A percentile compares a stretch with the other conserved stretches of the same genome.
Evolutionary conservation across 164 flowering plant genomes (phyloP).

Genomic region (Nymphaea thermarum): DNA sequence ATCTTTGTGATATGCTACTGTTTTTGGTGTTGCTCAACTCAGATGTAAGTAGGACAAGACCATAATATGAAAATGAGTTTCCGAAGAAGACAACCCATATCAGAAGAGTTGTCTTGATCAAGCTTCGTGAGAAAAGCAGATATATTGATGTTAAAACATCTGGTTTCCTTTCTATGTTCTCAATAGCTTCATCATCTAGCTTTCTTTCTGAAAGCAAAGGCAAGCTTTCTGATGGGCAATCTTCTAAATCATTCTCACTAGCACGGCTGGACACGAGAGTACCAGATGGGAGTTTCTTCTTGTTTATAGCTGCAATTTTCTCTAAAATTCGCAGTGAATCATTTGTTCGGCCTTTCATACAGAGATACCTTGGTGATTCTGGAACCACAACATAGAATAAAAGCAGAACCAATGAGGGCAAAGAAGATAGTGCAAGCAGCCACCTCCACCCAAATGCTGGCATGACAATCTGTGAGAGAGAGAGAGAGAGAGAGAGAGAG

Average conservation of each 20-base stretch:
- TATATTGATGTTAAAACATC: conserved; percentile 28
- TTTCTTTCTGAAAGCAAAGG: conserved; percentile 23
- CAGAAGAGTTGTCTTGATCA: conserved; percentile 60
- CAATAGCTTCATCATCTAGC: conserved; percentile 10
- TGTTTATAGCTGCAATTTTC: conserved; percentile 47
- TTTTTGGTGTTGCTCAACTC: conserved; percentile 35
- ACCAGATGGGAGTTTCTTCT: conserved; percentile 51
- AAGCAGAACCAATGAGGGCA: conserved; percentile 63
- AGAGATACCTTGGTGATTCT: conserved; percentile 79
- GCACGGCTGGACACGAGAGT: conserved; percentile 37
- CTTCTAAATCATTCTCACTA: conserved; percentile 9
- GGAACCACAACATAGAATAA: conserved; percentile 46
- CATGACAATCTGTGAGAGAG: conserved; percentile 55
- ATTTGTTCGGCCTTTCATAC: conserved; percentile 47
- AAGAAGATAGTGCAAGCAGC: conserved; percentile 69
- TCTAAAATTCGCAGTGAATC: conserved; percentile 53
- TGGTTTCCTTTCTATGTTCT: conserved; percentile 14
- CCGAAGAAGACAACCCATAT: conserved; percentile 85
- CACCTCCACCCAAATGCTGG: conserved; percentile 94
- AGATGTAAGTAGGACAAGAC: conserved; percentile 79
- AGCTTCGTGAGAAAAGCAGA: conserved; percentile 59
- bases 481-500: too few species aligned
- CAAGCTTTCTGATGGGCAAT: conserved; percentile 23
- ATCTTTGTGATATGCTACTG: conserved; percentile 19
- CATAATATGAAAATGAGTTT: conserved; percentile 88